Evolutionary conservation across 148 eudicot genomes (phyloP).

Genomic region (Fallopia convolvulus): DNA sequence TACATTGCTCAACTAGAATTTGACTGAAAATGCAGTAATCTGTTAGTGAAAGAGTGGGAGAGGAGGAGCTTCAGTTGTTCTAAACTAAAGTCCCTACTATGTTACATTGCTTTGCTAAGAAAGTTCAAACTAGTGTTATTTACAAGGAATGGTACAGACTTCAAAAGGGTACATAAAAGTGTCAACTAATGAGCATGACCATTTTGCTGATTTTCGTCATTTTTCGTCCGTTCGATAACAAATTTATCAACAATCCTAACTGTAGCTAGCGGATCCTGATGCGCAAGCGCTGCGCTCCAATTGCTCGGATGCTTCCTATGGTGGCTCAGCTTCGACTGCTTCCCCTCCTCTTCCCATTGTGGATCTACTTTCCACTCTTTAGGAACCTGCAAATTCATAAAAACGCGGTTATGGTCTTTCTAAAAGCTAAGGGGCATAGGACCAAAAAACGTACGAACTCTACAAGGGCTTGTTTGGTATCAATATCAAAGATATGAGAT

Average conservation of each 20-base stretch:
- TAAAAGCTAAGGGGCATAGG: too few relatives aligned
- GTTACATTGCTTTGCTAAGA: constrained; percentile 10
- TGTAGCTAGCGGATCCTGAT: constrained; percentile 57
- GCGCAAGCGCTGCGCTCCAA: constrained; percentile 52
- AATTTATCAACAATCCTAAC: constrained; percentile 66
- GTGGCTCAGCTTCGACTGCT: constrained; percentile 42
- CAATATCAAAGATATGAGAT: too few relatives aligned
- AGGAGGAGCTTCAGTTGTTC: background rate
- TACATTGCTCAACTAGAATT: too few relatives aligned
- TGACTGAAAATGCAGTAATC: too few relatives aligned
- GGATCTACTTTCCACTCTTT: constrained; percentile 96
- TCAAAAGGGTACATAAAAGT: background rate
- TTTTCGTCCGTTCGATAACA: constrained; percentile 32
- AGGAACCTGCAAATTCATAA: constrained; percentile 53
- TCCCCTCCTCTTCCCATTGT: constrained; percentile 67
- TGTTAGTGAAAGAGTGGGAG: too few relatives aligned
- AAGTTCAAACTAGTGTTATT: constrained; percentile 2
- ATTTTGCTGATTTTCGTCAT: constrained; percentile 12
- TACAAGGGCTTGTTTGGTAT: too few relatives aligned
- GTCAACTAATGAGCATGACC: constrained; percentile 7
- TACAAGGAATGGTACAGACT: constrained; percentile 17
- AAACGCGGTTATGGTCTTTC: too few relatives aligned
- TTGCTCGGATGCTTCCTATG: constrained; percentile 59
- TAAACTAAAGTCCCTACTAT: background rate
- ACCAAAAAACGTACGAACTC: too few relatives aligned